Evolutionary conservation across 1,284 basidiomycete genomes (phyloP), one percentile per base, ranked within the genome.

Genomic region (Ceratorhiza oryzae-sativae): DNA sequence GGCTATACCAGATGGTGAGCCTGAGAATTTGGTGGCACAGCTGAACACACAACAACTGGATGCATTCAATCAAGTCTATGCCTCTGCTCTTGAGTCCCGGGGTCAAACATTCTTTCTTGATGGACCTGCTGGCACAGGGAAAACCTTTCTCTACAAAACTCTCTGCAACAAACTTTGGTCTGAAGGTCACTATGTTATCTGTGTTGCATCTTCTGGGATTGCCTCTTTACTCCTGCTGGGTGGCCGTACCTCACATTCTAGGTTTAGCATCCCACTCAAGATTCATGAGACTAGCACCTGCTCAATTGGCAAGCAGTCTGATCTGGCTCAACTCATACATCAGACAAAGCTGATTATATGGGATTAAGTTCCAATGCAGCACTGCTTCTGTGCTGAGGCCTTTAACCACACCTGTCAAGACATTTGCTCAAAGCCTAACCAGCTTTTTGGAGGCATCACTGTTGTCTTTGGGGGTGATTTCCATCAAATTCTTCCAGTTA

Each of bases 41-140:
- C 71, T 85, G n/a, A 86, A 86, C 76, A 25, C 32, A 0, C 80
- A 83, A 8, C 84, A 86, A 70, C 70, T 48, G 1, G 1, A 6
- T 25, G 80, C 81, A 0, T 85, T 75, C 75, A 72, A 83, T 46
- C 4, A 48, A 0, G 79, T 85, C 34, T 62, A 80, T 1, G 32
- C 73, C 5, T 80, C 83, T 18, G 77, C 82, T 0, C 1, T 61
- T 0, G 12, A 77, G 0, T 30, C 76, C 0, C 0, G 41, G 2
- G 81, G 82, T 0, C 59, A 76, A 18, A 25, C 74, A 0, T 85
- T 84, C 75, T 86, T 86, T 72, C 68, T 87, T 10, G 76, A 84
- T 71, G 84, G 85, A 51, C 77, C 80, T 30, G 85, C 82, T 58
- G 85, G 85, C 0, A 81, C 80, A 72, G 84, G 84, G 1, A 87